Conservation (phyloP, 2,329 filamentous ascomycete species). For the Xylariaceae sp. region DNA sequence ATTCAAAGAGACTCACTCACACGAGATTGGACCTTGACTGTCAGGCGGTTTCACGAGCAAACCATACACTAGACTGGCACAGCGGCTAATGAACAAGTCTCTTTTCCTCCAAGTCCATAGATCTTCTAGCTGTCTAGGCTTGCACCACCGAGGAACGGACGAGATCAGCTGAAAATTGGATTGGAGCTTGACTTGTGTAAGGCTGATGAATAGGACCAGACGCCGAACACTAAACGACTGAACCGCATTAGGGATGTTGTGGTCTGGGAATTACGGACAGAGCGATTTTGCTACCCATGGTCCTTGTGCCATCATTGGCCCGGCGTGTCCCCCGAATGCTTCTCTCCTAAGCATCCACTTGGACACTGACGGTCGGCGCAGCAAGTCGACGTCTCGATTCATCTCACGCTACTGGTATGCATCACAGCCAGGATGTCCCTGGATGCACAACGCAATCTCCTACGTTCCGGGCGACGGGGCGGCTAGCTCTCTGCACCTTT, state of each 20-base stretch:
- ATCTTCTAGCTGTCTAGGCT: background rate
- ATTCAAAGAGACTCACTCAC: no score
- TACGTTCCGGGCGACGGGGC: background rate
- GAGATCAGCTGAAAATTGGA: background rate
- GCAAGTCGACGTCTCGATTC: background rate
- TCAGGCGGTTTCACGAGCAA: no score
- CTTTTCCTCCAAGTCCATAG: no score
- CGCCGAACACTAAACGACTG: background rate
- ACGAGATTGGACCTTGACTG: no score
- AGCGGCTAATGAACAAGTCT: no score
- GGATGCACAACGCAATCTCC: background rate
- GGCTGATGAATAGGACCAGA: background rate
- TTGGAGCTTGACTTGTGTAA: no score
- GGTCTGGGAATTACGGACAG: background rate
- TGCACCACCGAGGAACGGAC: no score
- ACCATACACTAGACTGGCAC: no score
- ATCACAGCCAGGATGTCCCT: conserved; percentile 1
- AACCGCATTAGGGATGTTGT: background rate
- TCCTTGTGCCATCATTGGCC: background rate
- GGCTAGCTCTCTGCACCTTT: background rate
- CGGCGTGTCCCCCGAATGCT: background rate
- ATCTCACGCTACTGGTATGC: background rate
- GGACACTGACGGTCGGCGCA: background rate
- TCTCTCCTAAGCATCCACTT: background rate
- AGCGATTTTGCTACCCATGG: background rate